Percentiles rank a stretch among this genome's conserved stretches.
phyloP scores from a whole-genome alignment of 108 stramenopile species.

The Cyclotella choctawhatcheeana region DNA sequence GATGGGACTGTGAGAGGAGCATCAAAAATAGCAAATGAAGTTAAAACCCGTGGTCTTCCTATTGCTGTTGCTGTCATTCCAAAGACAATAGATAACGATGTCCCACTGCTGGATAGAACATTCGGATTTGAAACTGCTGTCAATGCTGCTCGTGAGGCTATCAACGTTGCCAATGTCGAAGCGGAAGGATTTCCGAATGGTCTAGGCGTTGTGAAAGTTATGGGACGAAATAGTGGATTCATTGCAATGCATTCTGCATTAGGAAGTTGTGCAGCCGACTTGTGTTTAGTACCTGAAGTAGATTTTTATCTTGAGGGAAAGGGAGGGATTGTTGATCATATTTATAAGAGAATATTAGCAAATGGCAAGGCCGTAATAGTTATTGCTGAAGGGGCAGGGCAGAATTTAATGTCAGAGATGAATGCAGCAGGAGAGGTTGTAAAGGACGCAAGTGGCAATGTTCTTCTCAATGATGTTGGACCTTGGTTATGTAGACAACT shows the following conservation, averaged over 20 bases:
- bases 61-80: conserved; percentile 83
- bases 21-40: conserved; percentile 55
- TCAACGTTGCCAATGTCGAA: conserved; percentile 76
- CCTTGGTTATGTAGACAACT: conserved; percentile 56
- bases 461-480: conserved; percentile 65
- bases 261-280: conserved; percentile 85
- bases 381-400: conserved; percentile 82
- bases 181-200: conserved; percentile 83
- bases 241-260: conserved; percentile 82
- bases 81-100: conserved; percentile 90
- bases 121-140: conserved; percentile 89
- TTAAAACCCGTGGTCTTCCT: conserved; percentile 44
- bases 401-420: conserved; percentile 53
- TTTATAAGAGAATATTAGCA: conserved; percentile 54
- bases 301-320: conserved; percentile 82
- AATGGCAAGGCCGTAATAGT: conserved; percentile 81
- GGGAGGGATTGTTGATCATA: conserved; percentile 75
- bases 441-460: conserved; percentile 74
- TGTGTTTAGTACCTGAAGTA: conserved; percentile 89
- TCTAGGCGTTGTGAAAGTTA: conserved; percentile 81
- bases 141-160: conserved; percentile 74
- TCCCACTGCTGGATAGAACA: conserved; percentile 81
- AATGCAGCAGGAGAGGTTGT: conserved; percentile 45
- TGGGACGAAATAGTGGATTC: conserved; percentile 85
- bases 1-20: conserved; percentile 92